A percentile compares a stretch with the other conserved stretches of the same genome.
Conservation (phyloP, 1,284 basidiomycete species). For the Cystobasidium sp. region DNA sequence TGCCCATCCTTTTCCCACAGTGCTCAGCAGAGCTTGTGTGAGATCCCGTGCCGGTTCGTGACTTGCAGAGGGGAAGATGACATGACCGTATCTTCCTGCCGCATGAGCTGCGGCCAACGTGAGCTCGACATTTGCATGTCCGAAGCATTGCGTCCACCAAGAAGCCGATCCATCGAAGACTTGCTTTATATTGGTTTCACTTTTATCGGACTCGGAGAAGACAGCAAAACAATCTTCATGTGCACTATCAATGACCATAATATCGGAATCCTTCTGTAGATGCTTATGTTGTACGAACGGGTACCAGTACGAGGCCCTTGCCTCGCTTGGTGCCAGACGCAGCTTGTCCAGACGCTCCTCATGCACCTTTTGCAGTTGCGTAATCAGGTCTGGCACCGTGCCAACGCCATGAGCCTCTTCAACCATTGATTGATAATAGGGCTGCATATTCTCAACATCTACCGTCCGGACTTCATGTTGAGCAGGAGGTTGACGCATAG, state of each 20-base stretch:
- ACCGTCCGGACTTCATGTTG: conserved; percentile 60
- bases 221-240: conserved; percentile 82
- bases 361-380: background rate
- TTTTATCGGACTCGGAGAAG: conserved; percentile 58
- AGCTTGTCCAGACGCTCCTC: conserved; percentile 7
- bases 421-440: conserved; percentile 67
- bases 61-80: conserved; percentile 88
- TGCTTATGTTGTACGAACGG: conserved; percentile 92
- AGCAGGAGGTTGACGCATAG: conserved; percentile 68
- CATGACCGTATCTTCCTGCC: conserved; percentile 92
- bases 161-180: conserved; percentile 91
- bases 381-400: background rate
- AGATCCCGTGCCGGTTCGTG: conserved; percentile 83
- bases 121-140: conserved; percentile 77
- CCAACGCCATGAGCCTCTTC: background rate
- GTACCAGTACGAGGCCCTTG: conserved; percentile 74
- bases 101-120: conserved; percentile 85
- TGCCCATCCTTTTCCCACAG: conserved; percentile 85
- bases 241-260: conserved; percentile 91
- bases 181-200: conserved; percentile 62
- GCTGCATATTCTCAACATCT: conserved; percentile 66
- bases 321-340: conserved; percentile 4
- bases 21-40: conserved; percentile 69
- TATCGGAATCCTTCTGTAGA: conserved; percentile 69
- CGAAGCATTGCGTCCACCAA: conserved; percentile 97